Evolutionary conservation across 176 grass and related monocot species (phyloP), one percentile per base, ranked within the genome.

Genomic region (Phyllostachys edulis): DNA sequence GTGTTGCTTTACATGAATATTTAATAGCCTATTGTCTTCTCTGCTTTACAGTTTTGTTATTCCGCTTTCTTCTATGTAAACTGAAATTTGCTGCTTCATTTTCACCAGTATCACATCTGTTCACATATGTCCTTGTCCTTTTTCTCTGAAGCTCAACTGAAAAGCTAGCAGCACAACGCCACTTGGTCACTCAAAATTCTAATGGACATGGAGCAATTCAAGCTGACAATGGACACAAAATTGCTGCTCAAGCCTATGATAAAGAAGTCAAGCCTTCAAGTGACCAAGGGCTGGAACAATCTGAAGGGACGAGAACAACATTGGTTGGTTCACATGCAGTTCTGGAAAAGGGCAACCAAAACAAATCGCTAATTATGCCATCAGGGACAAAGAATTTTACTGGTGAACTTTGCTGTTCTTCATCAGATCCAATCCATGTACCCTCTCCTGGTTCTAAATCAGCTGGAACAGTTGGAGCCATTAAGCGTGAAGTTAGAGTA

Each of bases 381-480:
- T 77, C 84, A 38, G 73, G 82, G 27, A 68, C 84, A 81, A 89
- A 60, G 49, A 89, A 90, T 76, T 82, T 88, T 87, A 49, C 76
- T 10, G 64, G 46, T 59, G 80, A 85, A 54, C 75, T 92, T 63
- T 90, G 88, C 46, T 92, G 87, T 77, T 95, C 93, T 49, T 85
- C 93, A 7, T 90, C 93, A 42, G 93, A 96, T 74, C 93, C 93
- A 71, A 86, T 96, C 52, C 93, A 96, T 75, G 85, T 92, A 69
- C 90, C 90, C 62, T 88, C 86, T 75, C 83, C 79, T 69, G 90
- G 87, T 69, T 90, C 68, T 41, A 92, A 44, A 88, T 78, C 86
- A 88, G 60, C 79, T 69, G 90, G 86, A 38, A 92, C 67, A 67
- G 81, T 89, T 52, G 93, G 93, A 86, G 86, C 91, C 73, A 92